These are phyloP conservation scores for Naganishia vaughanmartiniae DNA, from an alignment of 768 basidiomycete species.

Conservation along the genomic window DNA sequence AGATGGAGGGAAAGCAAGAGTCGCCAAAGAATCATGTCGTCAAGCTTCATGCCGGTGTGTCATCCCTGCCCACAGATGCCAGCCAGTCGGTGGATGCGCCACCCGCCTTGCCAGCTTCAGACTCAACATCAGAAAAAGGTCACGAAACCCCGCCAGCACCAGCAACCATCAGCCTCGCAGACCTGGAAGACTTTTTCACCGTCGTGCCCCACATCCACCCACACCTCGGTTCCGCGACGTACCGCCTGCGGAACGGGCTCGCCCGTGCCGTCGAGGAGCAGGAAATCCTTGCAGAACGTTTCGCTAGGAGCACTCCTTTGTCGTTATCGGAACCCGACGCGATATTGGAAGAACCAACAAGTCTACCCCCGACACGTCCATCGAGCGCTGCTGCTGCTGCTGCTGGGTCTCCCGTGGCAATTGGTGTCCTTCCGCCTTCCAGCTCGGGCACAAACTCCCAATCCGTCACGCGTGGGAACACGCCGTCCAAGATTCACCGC, in stretches of 20 bases:
- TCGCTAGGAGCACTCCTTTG: background rate
- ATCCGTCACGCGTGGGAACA: slow-evolving; percentile 1
- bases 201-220: slow-evolving; percentile 30
- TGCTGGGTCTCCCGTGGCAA: background rate
- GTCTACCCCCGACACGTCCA: background rate
- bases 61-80: background rate
- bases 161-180: slow-evolving; percentile 1
- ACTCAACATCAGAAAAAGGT: background rate
- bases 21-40: too few relatives aligned
- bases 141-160: background rate
- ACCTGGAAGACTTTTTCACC: slow-evolving; percentile 29
- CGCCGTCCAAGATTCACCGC: background rate
- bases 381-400: background rate
- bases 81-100: background rate
- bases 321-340: background rate
- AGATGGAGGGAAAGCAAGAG: background rate
- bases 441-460: slow-evolving; percentile 14
- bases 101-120: background rate
- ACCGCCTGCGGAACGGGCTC: slow-evolving; percentile 29
- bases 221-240: slow-evolving; percentile 29
- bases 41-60: too few relatives aligned
- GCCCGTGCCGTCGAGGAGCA: slow-evolving; percentile 24
- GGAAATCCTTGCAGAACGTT: slow-evolving; percentile 9
- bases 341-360: background rate
- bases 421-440: background rate